Evolutionary conservation across 2,329 filamentous ascomycete genomes (phyloP), one percentile per base, ranked within the genome.

Genomic region (Aspergillus awamori): DNA sequence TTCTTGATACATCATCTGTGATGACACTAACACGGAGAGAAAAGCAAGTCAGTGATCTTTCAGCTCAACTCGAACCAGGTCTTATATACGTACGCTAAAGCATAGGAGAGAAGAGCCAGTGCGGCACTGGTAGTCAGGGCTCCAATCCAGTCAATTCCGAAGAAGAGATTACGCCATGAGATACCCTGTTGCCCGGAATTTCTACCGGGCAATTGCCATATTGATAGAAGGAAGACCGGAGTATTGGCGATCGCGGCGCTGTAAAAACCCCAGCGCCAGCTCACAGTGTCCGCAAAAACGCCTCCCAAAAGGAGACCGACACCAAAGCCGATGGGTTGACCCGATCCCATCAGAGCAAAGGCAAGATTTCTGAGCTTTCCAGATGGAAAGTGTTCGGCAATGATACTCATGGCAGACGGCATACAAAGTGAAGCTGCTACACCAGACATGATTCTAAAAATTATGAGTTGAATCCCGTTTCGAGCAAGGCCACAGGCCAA

Each of bases 291-390:
- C 8, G 43, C 15, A 38, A 58, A 58, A 5, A 58, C 20, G 33
- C 45, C 45, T 15, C 61, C 57, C 2, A 60, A 39, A 2, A 57
- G 22, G 2, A 60, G 15, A 2, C 57, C 57, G 2, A 63, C 8
- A 5, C 57, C 61, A 15, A 58, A 67, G 38, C 61, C 61, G 33
- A 63, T 24, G 2, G 58, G 53, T 48, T 63, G 54, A 6, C 26
- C 51, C 5, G 20, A 20, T 6, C 53, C 49, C 30, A 52, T 60
- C 15, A 55, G n/a, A 0, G 81, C 77, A 65, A 84, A 83, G 0
- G 77, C 81, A 13, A 83, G 71, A 62, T 84, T 84, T 8, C 82
- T 73, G 30, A 70, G 68, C 58, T 76, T 76, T 11, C 80, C 81
- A 22, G 72, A 67, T 0, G 78, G 77, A 22, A 82, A 78, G 3